Conservation (phyloP, 371 early-diverging fungal species). For the Rhizomucor miehei region DNA sequence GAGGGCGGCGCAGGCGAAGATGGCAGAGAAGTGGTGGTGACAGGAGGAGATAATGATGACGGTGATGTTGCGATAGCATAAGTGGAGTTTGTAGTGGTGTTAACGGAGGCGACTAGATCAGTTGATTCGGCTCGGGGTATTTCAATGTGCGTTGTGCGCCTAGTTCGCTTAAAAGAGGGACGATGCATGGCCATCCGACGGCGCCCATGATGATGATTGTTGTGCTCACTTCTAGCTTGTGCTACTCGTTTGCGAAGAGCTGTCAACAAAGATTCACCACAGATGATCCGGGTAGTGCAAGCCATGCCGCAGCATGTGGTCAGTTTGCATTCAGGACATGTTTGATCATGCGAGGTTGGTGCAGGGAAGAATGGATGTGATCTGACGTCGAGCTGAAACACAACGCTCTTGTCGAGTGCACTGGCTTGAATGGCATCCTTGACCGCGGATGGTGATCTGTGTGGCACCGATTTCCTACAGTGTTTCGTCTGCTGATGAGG, state of each 20-base stretch:
- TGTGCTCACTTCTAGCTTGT: conserved; percentile 12
- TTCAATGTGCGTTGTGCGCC: conserved; percentile 12
- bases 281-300: conserved; percentile 27
- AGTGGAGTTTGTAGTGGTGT: too few relatives aligned
- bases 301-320: conserved; percentile 14
- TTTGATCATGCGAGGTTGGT: conserved; percentile 4
- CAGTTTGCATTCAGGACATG: conserved; percentile 9
- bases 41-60: too few relatives aligned
- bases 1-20: too few relatives aligned
- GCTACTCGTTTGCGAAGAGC: conserved; percentile 31
- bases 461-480: conserved; percentile 29
- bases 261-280: conserved; percentile 34
- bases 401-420: conserved; percentile 29
- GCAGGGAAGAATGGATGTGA: conserved; percentile 17
- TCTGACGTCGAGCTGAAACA: conserved; percentile 35
- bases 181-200: conserved; percentile 17
- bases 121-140: conserved; percentile 5
- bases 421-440: conserved; percentile 29
- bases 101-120: too few relatives aligned
- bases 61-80: too few relatives aligned
- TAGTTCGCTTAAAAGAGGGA: conserved; percentile 7
- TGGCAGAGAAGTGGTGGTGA: too few relatives aligned
- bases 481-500: conserved; percentile 1
- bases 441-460: conserved; percentile 35
- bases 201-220: conserved; percentile 1